These are phyloP conservation scores for Oryza brachyantha DNA, from an alignment of 176 grass and related monocot genomes.

Conservation along the genomic window DNA sequence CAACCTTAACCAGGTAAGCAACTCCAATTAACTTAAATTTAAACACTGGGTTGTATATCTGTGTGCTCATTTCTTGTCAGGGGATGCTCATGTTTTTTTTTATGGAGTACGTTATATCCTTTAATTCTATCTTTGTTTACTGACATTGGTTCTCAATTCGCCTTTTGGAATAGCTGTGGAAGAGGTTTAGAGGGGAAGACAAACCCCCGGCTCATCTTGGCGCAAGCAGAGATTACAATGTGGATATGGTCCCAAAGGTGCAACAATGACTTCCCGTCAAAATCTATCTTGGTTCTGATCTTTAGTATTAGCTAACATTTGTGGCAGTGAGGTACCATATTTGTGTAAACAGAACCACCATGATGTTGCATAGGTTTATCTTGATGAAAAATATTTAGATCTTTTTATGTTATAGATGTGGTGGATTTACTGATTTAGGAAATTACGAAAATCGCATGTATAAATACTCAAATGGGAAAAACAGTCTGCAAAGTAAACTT, in stretches of 20 bases:
- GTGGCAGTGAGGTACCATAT: neutral
- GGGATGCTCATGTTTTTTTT: neutral
- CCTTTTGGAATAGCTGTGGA: conserved; percentile 61
- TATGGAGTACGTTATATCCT: neutral
- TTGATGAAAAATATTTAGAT: neutral
- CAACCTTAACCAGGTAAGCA: conserved; percentile 76
- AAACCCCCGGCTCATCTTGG: conserved; percentile 76
- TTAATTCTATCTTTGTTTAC: neutral
- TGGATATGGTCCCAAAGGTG: conserved; percentile 95
- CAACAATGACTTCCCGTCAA: neutral
- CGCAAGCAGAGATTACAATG: conserved; percentile 90
- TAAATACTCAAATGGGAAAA: neutral
- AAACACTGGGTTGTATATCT: neutral
- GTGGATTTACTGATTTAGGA: neutral
- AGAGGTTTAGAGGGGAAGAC: conserved; percentile 88
- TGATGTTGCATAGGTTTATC: conserved; percentile 13
- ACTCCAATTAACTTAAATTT: conserved; percentile 9
- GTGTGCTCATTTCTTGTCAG: conserved; percentile 23
- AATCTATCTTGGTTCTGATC: conserved; percentile 9
- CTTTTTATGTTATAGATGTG: neutral
- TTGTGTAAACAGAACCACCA: neutral
- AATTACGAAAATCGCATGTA: conserved; percentile 4
- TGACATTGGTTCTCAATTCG: conserved; percentile 18
- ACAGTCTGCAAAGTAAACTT: neutral
- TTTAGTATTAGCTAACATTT: neutral